phyloP scores from a whole-genome alignment of 1,284 basidiomycete species.

The Melampsora occidentalis region DNA sequence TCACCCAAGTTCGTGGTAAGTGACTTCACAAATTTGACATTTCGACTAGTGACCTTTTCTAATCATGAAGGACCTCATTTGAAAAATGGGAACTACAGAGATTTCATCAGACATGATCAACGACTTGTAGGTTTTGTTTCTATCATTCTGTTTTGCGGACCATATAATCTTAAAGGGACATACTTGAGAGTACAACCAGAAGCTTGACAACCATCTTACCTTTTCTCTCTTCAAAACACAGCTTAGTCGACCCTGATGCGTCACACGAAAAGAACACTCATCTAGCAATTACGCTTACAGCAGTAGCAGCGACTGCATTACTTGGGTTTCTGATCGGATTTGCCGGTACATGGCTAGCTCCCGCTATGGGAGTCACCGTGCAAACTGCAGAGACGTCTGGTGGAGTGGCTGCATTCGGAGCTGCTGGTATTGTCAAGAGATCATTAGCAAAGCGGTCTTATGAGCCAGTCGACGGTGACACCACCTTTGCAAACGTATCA shows the following conservation, averaged over 20 bases:
- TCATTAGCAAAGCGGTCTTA: slow-evolving; percentile 3
- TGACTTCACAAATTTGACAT: background rate
- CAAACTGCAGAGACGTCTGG: slow-evolving; percentile 2
- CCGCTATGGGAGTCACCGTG: slow-evolving; percentile 8
- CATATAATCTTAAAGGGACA: too few relatives aligned
- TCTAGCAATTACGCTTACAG: slow-evolving; percentile 15
- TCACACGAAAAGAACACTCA: background rate
- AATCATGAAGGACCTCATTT: background rate
- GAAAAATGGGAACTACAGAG: background rate
- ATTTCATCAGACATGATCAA: slow-evolving; percentile 31
- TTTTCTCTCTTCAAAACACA: too few relatives aligned
- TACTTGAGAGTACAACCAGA: too few relatives aligned
- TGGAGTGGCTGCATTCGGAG: background rate
- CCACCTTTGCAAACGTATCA: background rate
- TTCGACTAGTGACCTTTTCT: background rate
- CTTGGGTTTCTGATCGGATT: background rate
- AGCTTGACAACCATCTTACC: too few relatives aligned
- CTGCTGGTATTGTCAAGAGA: slow-evolving; percentile 9
- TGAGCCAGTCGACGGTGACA: background rate
- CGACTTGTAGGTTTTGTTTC: slow-evolving; percentile 19
- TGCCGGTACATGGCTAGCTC: slow-evolving; percentile 1
- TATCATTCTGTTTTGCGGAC: too few relatives aligned
- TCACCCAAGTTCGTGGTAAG: slow-evolving; percentile 30
- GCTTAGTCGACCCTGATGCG: too few relatives aligned
- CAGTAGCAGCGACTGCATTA: slow-evolving; percentile 13